These are phyloP conservation scores for Eucalyptus sideroxylon DNA, from an alignment of 345 rosid genomes.

Conservation along the genomic window DNA sequence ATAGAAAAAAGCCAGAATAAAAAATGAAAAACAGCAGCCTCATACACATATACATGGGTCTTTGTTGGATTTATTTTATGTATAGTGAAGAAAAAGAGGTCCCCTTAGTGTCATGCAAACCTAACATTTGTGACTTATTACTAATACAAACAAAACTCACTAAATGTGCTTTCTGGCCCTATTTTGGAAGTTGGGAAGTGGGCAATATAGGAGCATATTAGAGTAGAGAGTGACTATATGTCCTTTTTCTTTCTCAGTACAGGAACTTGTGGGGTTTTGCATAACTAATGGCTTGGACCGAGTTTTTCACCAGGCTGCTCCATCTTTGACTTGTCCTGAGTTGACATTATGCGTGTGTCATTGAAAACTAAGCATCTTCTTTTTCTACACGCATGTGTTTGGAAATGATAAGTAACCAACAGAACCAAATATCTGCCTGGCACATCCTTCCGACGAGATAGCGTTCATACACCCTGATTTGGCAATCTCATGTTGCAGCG, in stretches of 20 bases:
- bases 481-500: neutral
- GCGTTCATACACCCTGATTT: neutral
- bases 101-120: slow-evolving; percentile 13
- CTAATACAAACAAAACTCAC: slow-evolving; percentile 20
- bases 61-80: neutral
- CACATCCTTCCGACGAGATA: neutral
- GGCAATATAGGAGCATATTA: neutral
- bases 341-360: neutral
- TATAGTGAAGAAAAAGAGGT: neutral
- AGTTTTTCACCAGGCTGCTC: neutral
- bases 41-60: neutral
- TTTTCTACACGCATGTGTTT: neutral
- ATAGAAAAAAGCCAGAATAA: neutral
- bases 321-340: neutral
- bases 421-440: neutral
- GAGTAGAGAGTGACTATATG: neutral
- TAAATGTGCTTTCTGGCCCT: neutral
- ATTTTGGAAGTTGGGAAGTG: neutral
- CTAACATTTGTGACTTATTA: slow-evolving; percentile 12
- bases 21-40: neutral
- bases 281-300: neutral
- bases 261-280: neutral
- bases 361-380: neutral
- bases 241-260: neutral
- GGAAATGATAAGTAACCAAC: neutral